Conservation (phyloP, 192 early-diverging fungal genomes). For the Backusella luteola region DNA sequence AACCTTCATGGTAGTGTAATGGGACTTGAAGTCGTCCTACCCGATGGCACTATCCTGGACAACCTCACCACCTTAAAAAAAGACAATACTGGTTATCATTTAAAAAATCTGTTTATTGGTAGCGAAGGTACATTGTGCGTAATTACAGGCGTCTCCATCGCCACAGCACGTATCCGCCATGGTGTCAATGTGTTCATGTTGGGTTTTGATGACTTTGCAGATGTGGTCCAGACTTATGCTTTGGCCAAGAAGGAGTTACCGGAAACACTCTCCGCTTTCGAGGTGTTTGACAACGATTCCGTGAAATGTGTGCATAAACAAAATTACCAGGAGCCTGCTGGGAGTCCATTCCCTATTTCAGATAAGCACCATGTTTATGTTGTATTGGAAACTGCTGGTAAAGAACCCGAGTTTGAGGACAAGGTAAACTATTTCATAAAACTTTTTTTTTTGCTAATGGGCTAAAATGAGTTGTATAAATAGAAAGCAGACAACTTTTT, state of each 20-base stretch:
- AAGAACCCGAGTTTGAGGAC: slow-evolving; percentile 87
- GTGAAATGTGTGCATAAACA: slow-evolving; percentile 73
- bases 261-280: slow-evolving; percentile 93
- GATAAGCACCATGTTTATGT: slow-evolving; percentile 78
- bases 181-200: slow-evolving; percentile 72
- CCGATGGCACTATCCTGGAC: slow-evolving; percentile 86
- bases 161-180: slow-evolving; percentile 55
- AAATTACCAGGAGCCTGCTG: slow-evolving; percentile 47
- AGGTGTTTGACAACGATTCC: slow-evolving; percentile 88
- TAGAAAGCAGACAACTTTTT: slow-evolving; percentile 73
- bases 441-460: background rate
- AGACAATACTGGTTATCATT: slow-evolving; percentile 93
- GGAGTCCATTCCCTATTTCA: slow-evolving; percentile 59
- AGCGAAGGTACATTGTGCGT: slow-evolving; percentile 92
- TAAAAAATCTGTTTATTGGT: slow-evolving; percentile 97
- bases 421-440: slow-evolving; percentile 34
- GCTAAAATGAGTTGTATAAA: background rate
- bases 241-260: slow-evolving; percentile 70
- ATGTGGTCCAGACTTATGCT: slow-evolving; percentile 73
- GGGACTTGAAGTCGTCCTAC: slow-evolving; percentile 86
- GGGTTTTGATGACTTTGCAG: slow-evolving; percentile 65
- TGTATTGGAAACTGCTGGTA: slow-evolving; percentile 89
- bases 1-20: slow-evolving; percentile 89
- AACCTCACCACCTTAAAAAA: slow-evolving; percentile 81
- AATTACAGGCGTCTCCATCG: slow-evolving; percentile 86